Conservation (phyloP, 148 eudicot species). For the Amaranthus hypochondriacus region DNA sequence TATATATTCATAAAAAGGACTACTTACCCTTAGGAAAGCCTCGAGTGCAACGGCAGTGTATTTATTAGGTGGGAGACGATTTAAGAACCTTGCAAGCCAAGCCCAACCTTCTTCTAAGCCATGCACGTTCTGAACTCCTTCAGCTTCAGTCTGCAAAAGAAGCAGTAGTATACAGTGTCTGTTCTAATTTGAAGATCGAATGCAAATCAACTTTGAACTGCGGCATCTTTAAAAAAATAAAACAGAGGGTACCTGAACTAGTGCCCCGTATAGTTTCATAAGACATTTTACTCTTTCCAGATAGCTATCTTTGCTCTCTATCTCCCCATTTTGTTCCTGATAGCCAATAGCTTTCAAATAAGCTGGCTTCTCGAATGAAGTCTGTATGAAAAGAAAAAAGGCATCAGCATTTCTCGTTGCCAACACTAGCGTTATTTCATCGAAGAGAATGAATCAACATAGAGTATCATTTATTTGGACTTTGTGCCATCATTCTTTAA, state of each 20-base stretch:
- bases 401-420: background rate
- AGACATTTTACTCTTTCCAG: constrained; percentile 45
- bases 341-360: constrained; percentile 70
- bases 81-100: constrained; percentile 89
- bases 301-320: constrained; percentile 54
- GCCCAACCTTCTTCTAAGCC: constrained; percentile 84
- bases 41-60: constrained; percentile 68
- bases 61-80: constrained; percentile 62
- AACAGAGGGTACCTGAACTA: constrained; percentile 67
- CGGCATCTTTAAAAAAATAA: background rate
- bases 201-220: background rate
- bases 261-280: constrained; percentile 85
- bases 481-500: background rate
- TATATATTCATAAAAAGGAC: background rate
- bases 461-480: background rate
- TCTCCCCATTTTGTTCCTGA: constrained; percentile 56
- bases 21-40: constrained; percentile 76
- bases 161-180: background rate
- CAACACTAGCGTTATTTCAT: background rate
- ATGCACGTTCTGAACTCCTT: constrained; percentile 50
- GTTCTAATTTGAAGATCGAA: background rate
- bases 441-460: background rate
- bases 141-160: constrained; percentile 60
- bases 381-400: constrained; percentile 27
- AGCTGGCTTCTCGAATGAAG: constrained; percentile 44